Evolutionary conservation across 305 asterid species (phyloP).

Genomic region (Fraxinus sp.): DNA sequence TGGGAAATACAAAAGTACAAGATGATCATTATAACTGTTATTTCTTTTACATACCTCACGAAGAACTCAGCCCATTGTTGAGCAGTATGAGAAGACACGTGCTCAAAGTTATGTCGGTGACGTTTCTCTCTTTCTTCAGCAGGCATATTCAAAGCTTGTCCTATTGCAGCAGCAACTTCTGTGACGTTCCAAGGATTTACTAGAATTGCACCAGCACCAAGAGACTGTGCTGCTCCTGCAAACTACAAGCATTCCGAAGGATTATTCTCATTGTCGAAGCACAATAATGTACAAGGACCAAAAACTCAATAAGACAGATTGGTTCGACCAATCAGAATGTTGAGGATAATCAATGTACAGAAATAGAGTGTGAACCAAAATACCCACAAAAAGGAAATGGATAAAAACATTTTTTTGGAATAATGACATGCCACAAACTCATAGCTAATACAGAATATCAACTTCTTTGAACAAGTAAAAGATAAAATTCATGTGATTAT

Average conservation of each 20-base stretch:
- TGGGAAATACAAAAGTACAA: neutral
- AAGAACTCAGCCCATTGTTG: conserved; percentile 99
- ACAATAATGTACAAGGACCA: neutral
- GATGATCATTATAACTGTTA: neutral
- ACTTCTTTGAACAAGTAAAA: neutral
- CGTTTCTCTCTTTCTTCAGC: conserved; percentile 94
- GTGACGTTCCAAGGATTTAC: conserved; percentile 98
- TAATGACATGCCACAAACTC: conserved; percentile 97
- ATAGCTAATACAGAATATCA: conserved; percentile 28
- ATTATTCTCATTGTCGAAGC: neutral
- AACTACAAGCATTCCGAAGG: conserved; percentile 48
- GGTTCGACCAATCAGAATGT: neutral
- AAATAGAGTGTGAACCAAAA: neutral
- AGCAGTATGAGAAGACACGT: conserved; percentile 95
- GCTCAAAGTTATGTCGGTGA: conserved; percentile 76
- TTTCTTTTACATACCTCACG: conserved; percentile 62
- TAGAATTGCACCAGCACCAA: conserved; percentile 98
- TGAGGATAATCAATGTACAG: neutral
- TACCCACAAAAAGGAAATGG: neutral
- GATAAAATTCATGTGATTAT: neutral
- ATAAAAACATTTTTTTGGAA: conserved; percentile 36
- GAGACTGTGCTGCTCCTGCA: conserved; percentile 99
- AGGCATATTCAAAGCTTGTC: conserved; percentile 76
- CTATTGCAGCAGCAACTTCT: conserved; percentile 89
- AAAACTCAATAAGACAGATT: conserved; percentile 4